These are phyloP conservation scores for Trypanosoma avium DNA, from an alignment of 208 protist genomes.

Conservation along the genomic window DNA sequence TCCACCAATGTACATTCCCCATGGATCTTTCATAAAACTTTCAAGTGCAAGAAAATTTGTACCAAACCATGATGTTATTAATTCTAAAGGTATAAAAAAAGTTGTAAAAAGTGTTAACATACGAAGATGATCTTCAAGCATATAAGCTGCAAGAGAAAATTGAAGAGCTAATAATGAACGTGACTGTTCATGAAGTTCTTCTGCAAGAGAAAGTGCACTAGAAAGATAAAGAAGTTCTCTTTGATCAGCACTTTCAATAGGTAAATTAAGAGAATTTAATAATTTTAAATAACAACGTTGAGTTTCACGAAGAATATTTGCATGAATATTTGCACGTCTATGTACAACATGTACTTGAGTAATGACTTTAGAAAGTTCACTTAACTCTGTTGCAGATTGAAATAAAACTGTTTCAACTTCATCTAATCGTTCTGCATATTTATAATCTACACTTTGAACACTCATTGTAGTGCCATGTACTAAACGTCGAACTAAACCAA, in stretches of 20 bases:
- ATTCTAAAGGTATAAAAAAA: conserved; percentile 60
- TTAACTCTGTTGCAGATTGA: conserved; percentile 29
- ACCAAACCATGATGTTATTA: conserved; percentile 47
- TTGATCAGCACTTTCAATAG: conserved; percentile 28
- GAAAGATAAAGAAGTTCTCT: conserved; percentile 34
- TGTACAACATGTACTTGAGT: conserved; percentile 52
- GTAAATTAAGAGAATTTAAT: conserved; percentile 28
- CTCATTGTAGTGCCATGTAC: conserved; percentile 36
- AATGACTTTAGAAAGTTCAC: conserved; percentile 31
- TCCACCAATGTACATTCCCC: neutral
- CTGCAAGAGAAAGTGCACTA: conserved; percentile 38
- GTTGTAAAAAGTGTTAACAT: conserved; percentile 68
- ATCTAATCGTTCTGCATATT: conserved; percentile 48
- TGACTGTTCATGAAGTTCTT: conserved; percentile 54
- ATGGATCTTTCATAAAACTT: conserved; percentile 3
- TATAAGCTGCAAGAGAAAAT: conserved; percentile 54
- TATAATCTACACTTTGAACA: conserved; percentile 34
- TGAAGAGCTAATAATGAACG: conserved; percentile 55
- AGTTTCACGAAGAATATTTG: conserved; percentile 48
- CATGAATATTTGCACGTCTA: conserved; percentile 38
- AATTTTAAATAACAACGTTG: conserved; percentile 36
- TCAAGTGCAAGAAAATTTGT: conserved; percentile 32
- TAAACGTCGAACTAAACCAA: conserved; percentile 45
- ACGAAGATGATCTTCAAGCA: conserved; percentile 52
- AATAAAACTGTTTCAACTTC: conserved; percentile 38